Percentiles rank a stretch among this genome's conserved stretches.
These are phyloP conservation scores for Pseudogymnoascus destructans DNA, from an alignment of 2,329 filamentous ascomycete species.

Conservation along the genomic window DNA sequence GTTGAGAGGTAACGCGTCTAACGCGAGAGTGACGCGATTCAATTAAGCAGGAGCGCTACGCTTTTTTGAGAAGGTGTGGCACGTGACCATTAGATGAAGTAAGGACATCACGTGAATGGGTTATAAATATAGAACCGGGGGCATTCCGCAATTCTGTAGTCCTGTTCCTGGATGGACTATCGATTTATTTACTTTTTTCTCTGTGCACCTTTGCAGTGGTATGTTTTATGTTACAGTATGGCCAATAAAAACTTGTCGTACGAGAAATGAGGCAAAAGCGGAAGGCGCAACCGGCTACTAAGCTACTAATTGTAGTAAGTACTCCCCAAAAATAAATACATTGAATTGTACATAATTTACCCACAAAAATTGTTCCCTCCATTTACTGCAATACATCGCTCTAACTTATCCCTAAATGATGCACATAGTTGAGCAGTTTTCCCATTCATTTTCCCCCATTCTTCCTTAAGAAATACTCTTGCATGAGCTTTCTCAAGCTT, in stretches of 20 bases:
- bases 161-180: not conserved
- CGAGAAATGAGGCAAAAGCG: not conserved
- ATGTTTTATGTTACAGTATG: not conserved
- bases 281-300: not conserved
- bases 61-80: not conserved
- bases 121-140: not conserved
- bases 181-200: not conserved
- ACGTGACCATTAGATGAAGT: not conserved
- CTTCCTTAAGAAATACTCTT: too few relatives aligned
- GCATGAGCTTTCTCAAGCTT: too few relatives aligned
- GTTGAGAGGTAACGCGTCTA: constrained; percentile 3
- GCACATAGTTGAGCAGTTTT: too few relatives aligned
- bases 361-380: too few relatives aligned
- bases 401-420: too few relatives aligned
- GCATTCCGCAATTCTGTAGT: not conserved
- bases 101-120: not conserved
- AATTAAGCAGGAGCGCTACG: not conserved
- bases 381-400: too few relatives aligned
- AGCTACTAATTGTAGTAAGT: too few relatives aligned
- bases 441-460: too few relatives aligned
- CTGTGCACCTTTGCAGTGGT: not conserved
- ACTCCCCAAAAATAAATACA: too few relatives aligned
- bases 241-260: too few relatives aligned
- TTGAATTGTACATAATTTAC: too few relatives aligned
- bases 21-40: constrained; percentile 8